These are phyloP conservation scores for Fusarium torulosum DNA, from an alignment of 2,329 filamentous ascomycete genomes.

Conservation along the genomic window DNA sequence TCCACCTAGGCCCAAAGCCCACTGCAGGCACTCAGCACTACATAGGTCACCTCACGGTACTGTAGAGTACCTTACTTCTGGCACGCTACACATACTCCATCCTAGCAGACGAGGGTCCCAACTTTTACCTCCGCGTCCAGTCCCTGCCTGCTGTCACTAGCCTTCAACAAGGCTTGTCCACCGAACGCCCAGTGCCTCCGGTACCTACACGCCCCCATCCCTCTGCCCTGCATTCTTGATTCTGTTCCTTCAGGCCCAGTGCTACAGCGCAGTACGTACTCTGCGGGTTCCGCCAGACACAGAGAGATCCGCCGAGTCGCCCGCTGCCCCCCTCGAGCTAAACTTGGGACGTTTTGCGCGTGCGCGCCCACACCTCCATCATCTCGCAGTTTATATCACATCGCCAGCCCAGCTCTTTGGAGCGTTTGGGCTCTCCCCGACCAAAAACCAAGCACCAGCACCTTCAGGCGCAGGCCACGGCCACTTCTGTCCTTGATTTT, in stretches of 20 bases:
- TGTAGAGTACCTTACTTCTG: conserved; percentile 26
- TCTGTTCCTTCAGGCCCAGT: not conserved
- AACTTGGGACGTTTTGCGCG: conserved; percentile 47
- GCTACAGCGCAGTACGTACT: conserved; percentile 23
- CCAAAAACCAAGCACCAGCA: conserved; percentile 43
- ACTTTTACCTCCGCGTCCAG: conserved; percentile 39
- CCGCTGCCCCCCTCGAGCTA: conserved; percentile 45
- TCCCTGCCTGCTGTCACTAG: conserved; percentile 45
- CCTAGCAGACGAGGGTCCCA: conserved; percentile 40
- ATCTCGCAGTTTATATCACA: conserved; percentile 48
- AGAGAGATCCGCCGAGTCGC: conserved; percentile 44
- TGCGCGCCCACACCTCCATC: conserved; percentile 48
- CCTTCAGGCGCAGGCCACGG: conserved; percentile 40
- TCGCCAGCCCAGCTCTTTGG: conserved; percentile 47
- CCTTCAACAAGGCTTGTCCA: conserved; percentile 38
- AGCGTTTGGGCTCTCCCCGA: conserved; percentile 42
- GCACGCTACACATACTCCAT: conserved; percentile 37
- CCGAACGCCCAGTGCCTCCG: conserved; percentile 38
- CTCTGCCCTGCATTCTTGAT: conserved; percentile 22
- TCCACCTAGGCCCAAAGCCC: conserved; percentile 19
- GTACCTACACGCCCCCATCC: conserved; percentile 40
- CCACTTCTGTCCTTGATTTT: conserved; percentile 28
- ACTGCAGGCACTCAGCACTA: conserved; percentile 26
- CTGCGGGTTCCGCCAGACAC: conserved; percentile 35
- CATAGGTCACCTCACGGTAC: conserved; percentile 5